These are phyloP conservation scores for Clitopilus hobsonii DNA, from an alignment of 768 basidiomycete genomes.

Conservation along the genomic window DNA sequence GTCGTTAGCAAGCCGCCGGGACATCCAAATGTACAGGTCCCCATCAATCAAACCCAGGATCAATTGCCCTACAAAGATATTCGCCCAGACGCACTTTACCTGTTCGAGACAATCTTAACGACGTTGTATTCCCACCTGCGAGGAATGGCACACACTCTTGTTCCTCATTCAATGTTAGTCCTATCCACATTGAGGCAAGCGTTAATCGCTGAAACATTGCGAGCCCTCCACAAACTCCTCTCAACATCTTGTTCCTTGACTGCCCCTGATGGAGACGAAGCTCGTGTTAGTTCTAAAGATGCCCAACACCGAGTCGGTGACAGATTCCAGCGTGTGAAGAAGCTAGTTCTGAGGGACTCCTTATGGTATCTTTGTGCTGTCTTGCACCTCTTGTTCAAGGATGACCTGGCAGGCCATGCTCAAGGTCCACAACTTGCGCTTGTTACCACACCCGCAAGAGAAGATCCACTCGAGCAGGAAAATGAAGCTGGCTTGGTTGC, in stretches of 20 bases:
- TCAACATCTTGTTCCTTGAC: slow-evolving; percentile 10
- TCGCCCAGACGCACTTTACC: slow-evolving; percentile 20
- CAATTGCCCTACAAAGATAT: slow-evolving; percentile 16
- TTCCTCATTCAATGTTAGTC: slow-evolving; percentile 11
- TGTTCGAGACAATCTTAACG: slow-evolving; percentile 20
- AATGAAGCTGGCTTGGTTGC: background rate
- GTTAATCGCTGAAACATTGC: slow-evolving; percentile 33
- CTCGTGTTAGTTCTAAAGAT: background rate
- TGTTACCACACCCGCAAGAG: background rate
- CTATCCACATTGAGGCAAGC: slow-evolving; percentile 17
- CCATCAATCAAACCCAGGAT: background rate
- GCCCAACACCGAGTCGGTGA: slow-evolving; percentile 5
- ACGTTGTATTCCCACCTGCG: slow-evolving; percentile 9
- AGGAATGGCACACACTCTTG: background rate
- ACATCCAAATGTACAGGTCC: slow-evolving; percentile 5
- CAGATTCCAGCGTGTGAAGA: slow-evolving; percentile 21
- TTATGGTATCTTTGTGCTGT: slow-evolving; percentile 49
- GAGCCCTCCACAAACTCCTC: slow-evolving; percentile 29
- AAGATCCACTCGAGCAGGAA: background rate
- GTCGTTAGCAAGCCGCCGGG: slow-evolving; percentile 1
- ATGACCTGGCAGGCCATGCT: background rate
- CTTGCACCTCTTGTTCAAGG: slow-evolving; percentile 31
- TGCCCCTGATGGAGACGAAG: background rate
- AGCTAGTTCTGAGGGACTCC: slow-evolving; percentile 42
- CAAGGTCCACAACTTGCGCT: background rate